Conservation (phyloP, 2,329 filamentous ascomycete species). For the Colletotrichum sp. region DNA sequence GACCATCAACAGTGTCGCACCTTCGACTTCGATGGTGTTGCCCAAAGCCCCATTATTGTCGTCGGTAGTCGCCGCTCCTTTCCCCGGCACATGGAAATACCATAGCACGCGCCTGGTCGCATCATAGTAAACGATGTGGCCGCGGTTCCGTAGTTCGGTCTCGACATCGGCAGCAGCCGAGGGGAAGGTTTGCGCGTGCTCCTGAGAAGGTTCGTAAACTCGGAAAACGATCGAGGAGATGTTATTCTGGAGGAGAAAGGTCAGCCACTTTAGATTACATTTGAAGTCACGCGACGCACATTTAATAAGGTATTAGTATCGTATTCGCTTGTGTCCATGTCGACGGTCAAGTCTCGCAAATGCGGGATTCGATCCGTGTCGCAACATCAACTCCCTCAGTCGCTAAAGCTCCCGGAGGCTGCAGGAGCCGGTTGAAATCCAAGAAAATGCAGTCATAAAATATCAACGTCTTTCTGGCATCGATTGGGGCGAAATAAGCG, state of each 20-base stretch:
- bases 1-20: slow-evolving; percentile 46
- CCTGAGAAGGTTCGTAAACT: slow-evolving; percentile 56
- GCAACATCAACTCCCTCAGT: slow-evolving; percentile 23
- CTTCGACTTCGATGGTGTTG: slow-evolving; percentile 47
- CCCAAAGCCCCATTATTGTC: slow-evolving; percentile 33
- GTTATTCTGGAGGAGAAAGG: slow-evolving; percentile 50
- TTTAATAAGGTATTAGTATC: slow-evolving; percentile 66
- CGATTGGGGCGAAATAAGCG: neutral
- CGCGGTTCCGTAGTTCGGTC: slow-evolving; percentile 53
- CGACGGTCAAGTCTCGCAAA: slow-evolving; percentile 40
- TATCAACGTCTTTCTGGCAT: neutral
- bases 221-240: slow-evolving; percentile 60
- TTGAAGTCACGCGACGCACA: slow-evolving; percentile 43
- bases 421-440: slow-evolving; percentile 6
- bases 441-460: slow-evolving; percentile 18
- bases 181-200: slow-evolving; percentile 48
- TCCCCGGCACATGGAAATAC: slow-evolving; percentile 56
- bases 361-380: slow-evolving; percentile 12
- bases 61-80: slow-evolving; percentile 35
- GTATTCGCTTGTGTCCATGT: slow-evolving; percentile 69
- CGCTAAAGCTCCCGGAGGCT: slow-evolving; percentile 15
- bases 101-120: slow-evolving; percentile 54
- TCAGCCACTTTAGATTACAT: slow-evolving; percentile 16
- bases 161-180: slow-evolving; percentile 58
- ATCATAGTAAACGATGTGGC: slow-evolving; percentile 60